Conservation (phyloP, 306 rosid genomes). For the Cucurbita argyrosperma region DNA sequence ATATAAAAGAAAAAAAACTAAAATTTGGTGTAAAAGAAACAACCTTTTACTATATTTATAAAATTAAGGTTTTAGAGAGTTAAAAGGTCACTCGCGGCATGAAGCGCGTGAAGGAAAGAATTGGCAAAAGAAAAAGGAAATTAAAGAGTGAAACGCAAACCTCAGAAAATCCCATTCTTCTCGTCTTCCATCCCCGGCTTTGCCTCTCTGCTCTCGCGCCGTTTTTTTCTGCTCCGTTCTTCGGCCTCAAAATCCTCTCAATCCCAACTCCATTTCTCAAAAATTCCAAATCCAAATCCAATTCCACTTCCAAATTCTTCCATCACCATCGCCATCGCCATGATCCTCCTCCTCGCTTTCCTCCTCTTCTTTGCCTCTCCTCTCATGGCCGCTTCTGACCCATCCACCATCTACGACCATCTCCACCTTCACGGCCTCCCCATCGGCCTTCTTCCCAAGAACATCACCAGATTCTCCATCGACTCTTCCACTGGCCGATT, state of each 20-base stretch:
- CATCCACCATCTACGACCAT: slow-evolving; percentile 47
- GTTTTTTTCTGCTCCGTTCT: not conserved
- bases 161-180: not conserved
- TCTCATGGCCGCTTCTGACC: slow-evolving; percentile 2
- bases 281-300: not conserved
- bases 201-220: not conserved
- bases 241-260: not conserved
- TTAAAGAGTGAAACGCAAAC: not conserved
- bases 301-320: not conserved
- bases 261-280: not conserved
- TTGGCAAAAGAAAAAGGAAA: not conserved
- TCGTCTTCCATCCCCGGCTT: not conserved
- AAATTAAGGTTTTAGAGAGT: not conserved
- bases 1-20: not conserved
- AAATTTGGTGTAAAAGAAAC: not conserved
- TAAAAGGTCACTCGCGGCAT: not conserved
- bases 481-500: slow-evolving; percentile 28
- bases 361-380: not conserved
- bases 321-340: not conserved
- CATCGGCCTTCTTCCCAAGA: slow-evolving; percentile 62
- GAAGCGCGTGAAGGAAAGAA: not conserved
- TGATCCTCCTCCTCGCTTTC: not conserved
- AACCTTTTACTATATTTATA: not conserved
- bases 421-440: slow-evolving; percentile 66
- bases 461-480: slow-evolving; percentile 33